Evolutionary conservation across 192 early-diverging fungal species (phyloP).

Genomic region (Linderina pennispora): DNA sequence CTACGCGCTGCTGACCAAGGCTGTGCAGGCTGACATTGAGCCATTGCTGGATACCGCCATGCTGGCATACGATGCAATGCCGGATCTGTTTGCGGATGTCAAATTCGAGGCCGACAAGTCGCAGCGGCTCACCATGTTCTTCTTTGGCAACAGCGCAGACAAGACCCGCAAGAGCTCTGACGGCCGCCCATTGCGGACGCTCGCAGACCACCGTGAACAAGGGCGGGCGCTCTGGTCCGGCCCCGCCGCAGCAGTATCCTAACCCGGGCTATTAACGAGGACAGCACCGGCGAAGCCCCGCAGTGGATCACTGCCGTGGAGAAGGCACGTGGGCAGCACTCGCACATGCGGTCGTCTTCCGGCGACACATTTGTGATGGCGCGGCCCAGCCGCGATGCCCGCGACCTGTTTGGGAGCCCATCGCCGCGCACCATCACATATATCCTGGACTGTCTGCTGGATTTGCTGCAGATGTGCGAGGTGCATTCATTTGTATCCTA

Average conservation of each 20-base stretch:
- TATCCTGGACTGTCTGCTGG: constrained; percentile 61
- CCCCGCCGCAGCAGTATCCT: constrained; percentile 34
- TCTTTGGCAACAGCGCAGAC: constrained; percentile 28
- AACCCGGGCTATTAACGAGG: too few species aligned
- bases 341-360: constrained; percentile 28
- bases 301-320: constrained; percentile 30
- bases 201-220: constrained; percentile 26
- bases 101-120: constrained; percentile 37
- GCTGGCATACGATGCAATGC: constrained; percentile 65
- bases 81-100: constrained; percentile 51
- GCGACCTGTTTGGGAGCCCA: constrained; percentile 16
- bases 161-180: constrained; percentile 27
- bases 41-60: constrained; percentile 60
- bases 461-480: constrained; percentile 64
- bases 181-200: constrained; percentile 40
- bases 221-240: constrained; percentile 15
- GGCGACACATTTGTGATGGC: constrained; percentile 41
- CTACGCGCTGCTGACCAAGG: constrained; percentile 56
- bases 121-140: constrained; percentile 41
- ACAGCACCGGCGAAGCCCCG: constrained; percentile 30
- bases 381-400: constrained; percentile 21
- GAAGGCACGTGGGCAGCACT: not conserved
- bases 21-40: constrained; percentile 60
- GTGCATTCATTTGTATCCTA: constrained; percentile 69
- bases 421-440: constrained; percentile 69